A percentile compares a stretch with the other conserved stretches of the same genome.
phyloP scores from a whole-genome alignment of 108 stramenopile species.

The Nitzschia inconspicua region DNA sequence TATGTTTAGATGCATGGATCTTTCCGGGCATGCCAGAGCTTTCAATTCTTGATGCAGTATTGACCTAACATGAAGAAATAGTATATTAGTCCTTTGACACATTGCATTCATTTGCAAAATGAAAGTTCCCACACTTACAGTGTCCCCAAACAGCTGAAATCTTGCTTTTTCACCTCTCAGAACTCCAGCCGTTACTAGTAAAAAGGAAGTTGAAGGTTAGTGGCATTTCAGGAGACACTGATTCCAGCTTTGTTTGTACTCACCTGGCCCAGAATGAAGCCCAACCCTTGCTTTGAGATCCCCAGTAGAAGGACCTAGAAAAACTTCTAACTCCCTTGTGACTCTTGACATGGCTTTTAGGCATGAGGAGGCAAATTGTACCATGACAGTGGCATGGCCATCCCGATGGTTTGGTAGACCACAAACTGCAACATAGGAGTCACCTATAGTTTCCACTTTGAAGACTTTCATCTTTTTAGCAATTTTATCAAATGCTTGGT shows the following conservation, averaged over 20 bases:
- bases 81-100: no score
- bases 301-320: constrained; percentile 16
- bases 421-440: constrained; percentile 11
- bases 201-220: no score
- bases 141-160: no score
- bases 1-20: not conserved
- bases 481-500: not conserved
- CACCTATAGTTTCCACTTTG: constrained; percentile 18
- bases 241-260: no score
- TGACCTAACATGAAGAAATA: no score
- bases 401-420: constrained; percentile 12
- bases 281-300: constrained; percentile 6
- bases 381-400: constrained; percentile 22
- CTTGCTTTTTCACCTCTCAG: no score
- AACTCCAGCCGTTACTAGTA: constrained; percentile 31
- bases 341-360: not conserved
- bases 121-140: no score
- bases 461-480: not conserved
- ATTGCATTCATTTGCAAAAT: no score
- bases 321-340: no score
- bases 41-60: not conserved
- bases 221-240: no score
- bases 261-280: no score
- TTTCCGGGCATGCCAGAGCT: not conserved
- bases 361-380: constrained; percentile 17